Conservation (phyloP, 306 rosid genomes). For the Rosa lucieae region DNA sequence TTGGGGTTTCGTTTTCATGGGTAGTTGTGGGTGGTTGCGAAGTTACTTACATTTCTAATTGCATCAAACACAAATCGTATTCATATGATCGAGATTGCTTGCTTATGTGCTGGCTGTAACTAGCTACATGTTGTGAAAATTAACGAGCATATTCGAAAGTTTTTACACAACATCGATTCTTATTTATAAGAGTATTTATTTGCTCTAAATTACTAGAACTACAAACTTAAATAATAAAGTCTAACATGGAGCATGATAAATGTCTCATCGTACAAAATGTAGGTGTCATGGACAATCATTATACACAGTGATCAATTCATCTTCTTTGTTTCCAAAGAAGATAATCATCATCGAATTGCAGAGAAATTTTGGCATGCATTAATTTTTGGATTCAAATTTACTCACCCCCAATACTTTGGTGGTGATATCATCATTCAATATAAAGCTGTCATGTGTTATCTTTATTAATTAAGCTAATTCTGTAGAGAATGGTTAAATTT, state of each 20-base stretch:
- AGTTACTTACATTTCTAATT: constrained; percentile 13
- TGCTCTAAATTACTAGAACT: neutral
- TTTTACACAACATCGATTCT: no score
- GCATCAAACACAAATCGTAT: neutral
- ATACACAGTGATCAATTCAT: no score
- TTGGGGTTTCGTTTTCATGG: constrained; percentile 46
- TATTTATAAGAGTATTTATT: neutral
- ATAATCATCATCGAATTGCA: no score
- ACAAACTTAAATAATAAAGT: neutral
- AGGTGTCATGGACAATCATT: no score
- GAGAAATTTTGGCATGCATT: neutral
- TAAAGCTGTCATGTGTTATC: no score
- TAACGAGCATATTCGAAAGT: no score
- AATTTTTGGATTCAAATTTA: no score
- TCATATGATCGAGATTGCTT: neutral
- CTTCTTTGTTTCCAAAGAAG: no score
- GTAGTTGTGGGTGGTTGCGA: constrained; percentile 49
- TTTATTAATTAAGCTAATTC: no score
- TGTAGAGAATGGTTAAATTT: no score
- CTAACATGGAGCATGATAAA: neutral
- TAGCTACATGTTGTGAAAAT: neutral
- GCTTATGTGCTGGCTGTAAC: neutral
- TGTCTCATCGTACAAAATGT: neutral
- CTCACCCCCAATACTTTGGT: no score
- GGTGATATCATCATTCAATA: no score